Conservation (phyloP, 73 alveolate genomes). For the Stentor roeselii region DNA sequence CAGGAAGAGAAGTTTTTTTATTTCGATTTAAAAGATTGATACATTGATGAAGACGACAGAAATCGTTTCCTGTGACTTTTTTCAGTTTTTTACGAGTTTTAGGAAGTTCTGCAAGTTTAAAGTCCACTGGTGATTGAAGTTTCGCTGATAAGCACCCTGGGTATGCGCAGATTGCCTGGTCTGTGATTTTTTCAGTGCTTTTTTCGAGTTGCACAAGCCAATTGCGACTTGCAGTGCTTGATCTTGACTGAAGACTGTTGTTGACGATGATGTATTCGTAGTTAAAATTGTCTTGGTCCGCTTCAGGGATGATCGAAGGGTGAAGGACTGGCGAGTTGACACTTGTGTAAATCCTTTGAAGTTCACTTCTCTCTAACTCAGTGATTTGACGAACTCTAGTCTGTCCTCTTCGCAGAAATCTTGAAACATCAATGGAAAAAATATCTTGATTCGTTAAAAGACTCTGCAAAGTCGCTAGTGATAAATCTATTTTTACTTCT, state of each 20-base stretch:
- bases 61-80: neutral
- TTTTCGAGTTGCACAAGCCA: neutral
- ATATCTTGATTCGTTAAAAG: neutral
- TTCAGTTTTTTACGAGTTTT: neutral
- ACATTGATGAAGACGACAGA: neutral
- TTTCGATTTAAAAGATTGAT: neutral
- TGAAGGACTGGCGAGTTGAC: neutral
- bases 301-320: neutral
- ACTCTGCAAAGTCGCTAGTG: neutral
- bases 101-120: neutral
- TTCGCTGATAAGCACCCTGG: neutral
- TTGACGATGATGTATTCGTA: neutral
- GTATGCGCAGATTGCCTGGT: neutral
- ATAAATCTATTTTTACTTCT: no score
- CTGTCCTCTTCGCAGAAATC: neutral
- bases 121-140: neutral
- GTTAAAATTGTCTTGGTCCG: neutral
- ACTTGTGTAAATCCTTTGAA: neutral
- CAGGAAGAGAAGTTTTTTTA: neutral
- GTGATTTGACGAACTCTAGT: neutral
- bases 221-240: neutral
- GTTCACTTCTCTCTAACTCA: neutral
- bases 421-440: neutral
- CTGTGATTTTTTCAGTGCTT: neutral
- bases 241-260: neutral